These are phyloP conservation scores for Boletus vinaceobasis DNA, from an alignment of 768 basidiomycete genomes.

Conservation along the genomic window DNA sequence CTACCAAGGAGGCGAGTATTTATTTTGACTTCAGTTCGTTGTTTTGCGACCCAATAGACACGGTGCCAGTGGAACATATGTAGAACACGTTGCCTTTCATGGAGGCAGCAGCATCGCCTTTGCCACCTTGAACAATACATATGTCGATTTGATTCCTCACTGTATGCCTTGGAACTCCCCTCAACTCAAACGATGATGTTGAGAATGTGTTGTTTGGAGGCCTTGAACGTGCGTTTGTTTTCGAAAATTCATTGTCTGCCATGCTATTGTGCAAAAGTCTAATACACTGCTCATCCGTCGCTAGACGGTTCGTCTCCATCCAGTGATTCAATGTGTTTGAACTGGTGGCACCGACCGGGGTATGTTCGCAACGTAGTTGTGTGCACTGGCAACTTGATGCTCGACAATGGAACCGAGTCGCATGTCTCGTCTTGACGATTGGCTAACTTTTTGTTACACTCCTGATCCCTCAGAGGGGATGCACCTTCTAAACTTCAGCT, in stretches of 20 bases:
- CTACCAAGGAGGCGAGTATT: constrained; percentile 54
- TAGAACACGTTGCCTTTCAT: constrained; percentile 40
- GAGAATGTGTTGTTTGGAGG: no score
- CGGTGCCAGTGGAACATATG: neutral
- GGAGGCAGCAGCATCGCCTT: no score
- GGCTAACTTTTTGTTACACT: constrained; percentile 47
- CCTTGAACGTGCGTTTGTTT: no score
- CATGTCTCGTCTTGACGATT: constrained; percentile 9
- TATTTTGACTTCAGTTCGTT: neutral
- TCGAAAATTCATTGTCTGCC: no score
- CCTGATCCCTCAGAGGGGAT: constrained; percentile 44
- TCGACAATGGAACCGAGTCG: neutral
- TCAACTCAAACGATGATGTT: neutral
- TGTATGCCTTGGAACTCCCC: neutral
- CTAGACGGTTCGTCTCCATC: neutral
- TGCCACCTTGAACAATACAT: constrained; percentile 38
- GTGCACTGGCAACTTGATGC: neutral
- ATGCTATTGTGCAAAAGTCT: no score
- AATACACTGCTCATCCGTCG: neutral
- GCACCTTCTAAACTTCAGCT: constrained; percentile 47
- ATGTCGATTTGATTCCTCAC: neutral
- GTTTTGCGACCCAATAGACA: neutral
- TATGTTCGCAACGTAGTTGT: constrained; percentile 22
- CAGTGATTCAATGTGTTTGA: neutral
- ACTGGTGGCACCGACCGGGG: constrained; percentile 27